Percentiles rank a stretch among this genome's conserved stretches.
Conservation (phyloP, 352 stramenopile species). For the Hyaloperonospora arabidopsidis region DNA sequence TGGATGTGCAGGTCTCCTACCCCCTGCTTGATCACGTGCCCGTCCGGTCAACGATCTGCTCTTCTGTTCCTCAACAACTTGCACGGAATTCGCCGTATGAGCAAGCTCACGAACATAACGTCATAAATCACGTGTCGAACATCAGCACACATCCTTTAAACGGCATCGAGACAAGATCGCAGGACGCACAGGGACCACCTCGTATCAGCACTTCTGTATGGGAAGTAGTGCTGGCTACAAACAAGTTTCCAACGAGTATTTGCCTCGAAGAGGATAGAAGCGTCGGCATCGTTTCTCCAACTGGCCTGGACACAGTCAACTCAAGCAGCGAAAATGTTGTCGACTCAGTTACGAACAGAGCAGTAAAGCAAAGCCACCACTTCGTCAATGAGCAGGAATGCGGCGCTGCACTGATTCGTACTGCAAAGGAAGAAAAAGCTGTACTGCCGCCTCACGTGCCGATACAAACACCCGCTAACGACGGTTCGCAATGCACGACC, state of each 20-base stretch:
- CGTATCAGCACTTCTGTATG: slow-evolving; percentile 39
- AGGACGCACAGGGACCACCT: background rate
- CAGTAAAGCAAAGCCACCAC: slow-evolving; percentile 49
- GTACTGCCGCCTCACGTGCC: slow-evolving; percentile 44
- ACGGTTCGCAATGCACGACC: slow-evolving; percentile 51
- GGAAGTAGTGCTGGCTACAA: slow-evolving; percentile 50
- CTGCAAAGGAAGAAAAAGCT: slow-evolving; percentile 36
- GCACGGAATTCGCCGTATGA: background rate
- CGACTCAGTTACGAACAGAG: slow-evolving; percentile 13
- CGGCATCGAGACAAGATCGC: slow-evolving; percentile 16
- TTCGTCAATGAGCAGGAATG: slow-evolving; percentile 52
- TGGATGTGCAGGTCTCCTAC: slow-evolving; percentile 30
- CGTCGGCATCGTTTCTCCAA: slow-evolving; percentile 3
- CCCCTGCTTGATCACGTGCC: slow-evolving; percentile 23
- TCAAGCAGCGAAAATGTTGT: slow-evolving; percentile 14
- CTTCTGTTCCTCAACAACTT: slow-evolving; percentile 13
- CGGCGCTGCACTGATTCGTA: slow-evolving; percentile 45
- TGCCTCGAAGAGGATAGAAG: slow-evolving; percentile 42
- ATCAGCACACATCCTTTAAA: slow-evolving; percentile 17
- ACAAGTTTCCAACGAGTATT: slow-evolving; percentile 54
- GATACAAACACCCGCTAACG: slow-evolving; percentile 48
- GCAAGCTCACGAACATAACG: slow-evolving; percentile 3
- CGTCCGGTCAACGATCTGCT: slow-evolving; percentile 29
- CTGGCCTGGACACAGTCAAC: slow-evolving; percentile 6
- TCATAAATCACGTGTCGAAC: slow-evolving; percentile 7